Evolutionary conservation across 495 filamentous ascomycete genomes (phyloP), one percentile per base, ranked within the genome.

Genomic region (Penicillium egyptiacum): DNA sequence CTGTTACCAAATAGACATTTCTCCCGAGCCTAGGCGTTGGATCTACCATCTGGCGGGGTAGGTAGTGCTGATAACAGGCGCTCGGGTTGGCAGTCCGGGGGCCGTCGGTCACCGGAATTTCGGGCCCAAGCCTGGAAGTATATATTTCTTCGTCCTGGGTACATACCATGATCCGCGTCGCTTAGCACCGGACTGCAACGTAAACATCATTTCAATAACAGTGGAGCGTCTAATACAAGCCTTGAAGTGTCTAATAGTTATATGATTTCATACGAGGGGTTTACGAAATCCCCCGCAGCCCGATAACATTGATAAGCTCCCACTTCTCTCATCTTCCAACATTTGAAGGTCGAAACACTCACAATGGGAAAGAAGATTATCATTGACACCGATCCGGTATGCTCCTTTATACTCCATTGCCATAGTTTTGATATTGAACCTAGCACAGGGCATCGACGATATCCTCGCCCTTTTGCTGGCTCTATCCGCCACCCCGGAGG

Each of bases 361-460:
- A 60, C 31, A 47, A 67, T 64, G 61, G 52, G 48, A 41, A 90
- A 86, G 62, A 86, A 84, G 57, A 86, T 98, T 55, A 96, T 98
- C 59, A 92, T 98, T 50, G 93, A 98, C 64, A 97, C 92, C 23
- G 92, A 97, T 67, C 92, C 92, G 42, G 90, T 83, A 71, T 20
- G 74, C 0, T 20, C 0, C 12, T 31, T 28, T 14, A n/a, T 8
- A 9, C 16, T 40, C 12, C 14, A 30, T 19, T 4, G 0, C 11
- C 2, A 10, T n/a, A 19, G 14, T 5, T 11, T 22, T 20, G 33
- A 5, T 10, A 37, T 16, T 53, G 7, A 52, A 33, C 4, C n/a
- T 6, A 33, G 28, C 7, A 39, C 28, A 86, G 90, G 94, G 94
- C 46, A 88, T 92, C 63, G 94, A 99, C 72, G 94, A 99, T 79